phyloP scores from a whole-genome alignment of 1,284 basidiomycete genomes.

The Tremellales sp. region DNA sequence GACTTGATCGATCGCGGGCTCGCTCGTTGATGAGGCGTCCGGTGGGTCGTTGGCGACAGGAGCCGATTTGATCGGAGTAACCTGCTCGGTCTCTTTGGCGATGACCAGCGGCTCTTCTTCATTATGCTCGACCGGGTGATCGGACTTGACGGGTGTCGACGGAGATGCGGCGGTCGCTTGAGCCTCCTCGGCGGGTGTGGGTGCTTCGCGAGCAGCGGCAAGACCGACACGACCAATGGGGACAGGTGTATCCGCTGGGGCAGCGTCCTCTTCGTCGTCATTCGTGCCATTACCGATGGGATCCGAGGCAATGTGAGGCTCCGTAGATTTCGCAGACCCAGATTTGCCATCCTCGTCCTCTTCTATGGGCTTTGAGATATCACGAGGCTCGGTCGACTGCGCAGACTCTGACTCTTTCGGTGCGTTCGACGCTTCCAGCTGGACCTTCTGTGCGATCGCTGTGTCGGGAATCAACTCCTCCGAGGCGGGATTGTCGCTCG shows the following conservation, averaged over 20 bases:
- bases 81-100: too few relatives aligned
- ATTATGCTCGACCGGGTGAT: background rate
- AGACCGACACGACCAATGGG: conserved; percentile 17
- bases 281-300: background rate
- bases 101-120: too few relatives aligned
- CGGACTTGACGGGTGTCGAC: background rate
- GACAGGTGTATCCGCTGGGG: conserved; percentile 1
- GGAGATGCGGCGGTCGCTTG: background rate
- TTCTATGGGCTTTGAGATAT: too few relatives aligned
- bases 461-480: too few relatives aligned
- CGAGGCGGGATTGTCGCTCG: too few relatives aligned
- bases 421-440: too few relatives aligned
- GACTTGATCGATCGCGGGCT: too few relatives aligned
- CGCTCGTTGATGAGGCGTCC: background rate
- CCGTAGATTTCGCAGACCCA: background rate
- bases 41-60: background rate
- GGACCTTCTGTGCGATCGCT: too few relatives aligned
- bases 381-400: too few relatives aligned
- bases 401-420: too few relatives aligned
- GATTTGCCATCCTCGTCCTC: too few relatives aligned
- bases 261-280: background rate
- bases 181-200: background rate
- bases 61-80: too few relatives aligned
- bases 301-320: background rate
- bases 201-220: conserved; percentile 12